Evolutionary conservation across 257 asterid species (phyloP).

Genomic region (Coffea canephora): DNA sequence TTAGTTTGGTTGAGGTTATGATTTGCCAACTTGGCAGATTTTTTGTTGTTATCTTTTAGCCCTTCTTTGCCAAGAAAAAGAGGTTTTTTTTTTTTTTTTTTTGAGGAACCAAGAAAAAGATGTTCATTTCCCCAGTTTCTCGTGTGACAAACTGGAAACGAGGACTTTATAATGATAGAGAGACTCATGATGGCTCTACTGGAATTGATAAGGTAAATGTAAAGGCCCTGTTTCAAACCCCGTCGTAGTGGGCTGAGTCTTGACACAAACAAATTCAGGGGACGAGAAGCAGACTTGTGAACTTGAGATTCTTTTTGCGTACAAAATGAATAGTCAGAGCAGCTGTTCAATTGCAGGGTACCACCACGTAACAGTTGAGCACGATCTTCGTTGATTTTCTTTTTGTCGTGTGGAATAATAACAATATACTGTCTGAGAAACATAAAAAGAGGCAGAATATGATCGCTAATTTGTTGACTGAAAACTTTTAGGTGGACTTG

Average conservation of each 20-base stretch:
- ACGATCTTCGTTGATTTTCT: neutral
- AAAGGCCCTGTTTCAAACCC: neutral
- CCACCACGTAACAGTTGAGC: neutral
- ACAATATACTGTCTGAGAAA: neutral
- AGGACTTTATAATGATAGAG: neutral
- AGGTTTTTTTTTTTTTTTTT: too few species aligned
- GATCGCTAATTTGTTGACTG: neutral
- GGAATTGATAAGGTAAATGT: neutral
- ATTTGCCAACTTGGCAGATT: constrained; percentile 1
- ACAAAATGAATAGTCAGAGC: too few species aligned
- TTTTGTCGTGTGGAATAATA: neutral
- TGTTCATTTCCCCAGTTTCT: neutral
- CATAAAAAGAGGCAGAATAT: neutral
- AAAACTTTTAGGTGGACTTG: neutral
- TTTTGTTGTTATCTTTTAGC: neutral
- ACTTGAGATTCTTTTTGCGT: neutral
- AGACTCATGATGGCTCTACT: neutral
- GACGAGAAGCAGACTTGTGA: neutral
- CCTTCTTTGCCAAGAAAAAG: neutral
- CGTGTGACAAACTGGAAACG: neutral
- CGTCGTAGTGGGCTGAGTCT: neutral
- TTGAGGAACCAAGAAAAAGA: neutral
- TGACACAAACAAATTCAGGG: neutral
- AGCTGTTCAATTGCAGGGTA: neutral
- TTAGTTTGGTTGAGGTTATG: neutral